Evolutionary conservation across 2,329 filamentous ascomycete genomes (phyloP).

Genomic region (Epichloe gansuensis): DNA sequence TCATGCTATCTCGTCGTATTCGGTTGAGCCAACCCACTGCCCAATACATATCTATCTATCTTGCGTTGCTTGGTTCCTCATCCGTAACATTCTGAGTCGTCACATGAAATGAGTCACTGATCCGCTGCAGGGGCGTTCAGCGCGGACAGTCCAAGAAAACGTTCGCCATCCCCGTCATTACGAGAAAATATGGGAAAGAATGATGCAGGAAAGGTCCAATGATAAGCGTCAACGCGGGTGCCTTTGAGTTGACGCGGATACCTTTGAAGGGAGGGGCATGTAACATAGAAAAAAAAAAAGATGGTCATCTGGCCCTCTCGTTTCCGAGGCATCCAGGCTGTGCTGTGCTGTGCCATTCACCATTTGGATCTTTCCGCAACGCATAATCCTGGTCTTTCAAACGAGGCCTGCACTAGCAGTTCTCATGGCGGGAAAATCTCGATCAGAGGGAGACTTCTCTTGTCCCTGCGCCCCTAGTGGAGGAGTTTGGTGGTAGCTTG

Average conservation of each 20-base stretch:
- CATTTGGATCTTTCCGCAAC: background rate
- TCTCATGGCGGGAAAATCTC: background rate
- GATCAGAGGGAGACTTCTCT: background rate
- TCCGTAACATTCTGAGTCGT: background rate
- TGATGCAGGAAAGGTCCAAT: background rate
- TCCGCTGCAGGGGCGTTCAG: background rate
- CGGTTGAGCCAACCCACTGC: background rate
- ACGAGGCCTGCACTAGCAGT: background rate
- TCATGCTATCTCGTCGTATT: background rate
- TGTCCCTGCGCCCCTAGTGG: background rate
- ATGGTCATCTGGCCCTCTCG: slow-evolving; percentile 1
- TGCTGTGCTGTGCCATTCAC: background rate
- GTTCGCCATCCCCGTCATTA: background rate
- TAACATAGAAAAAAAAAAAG: background rate
- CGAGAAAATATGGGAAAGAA: background rate
- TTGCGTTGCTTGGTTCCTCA: background rate
- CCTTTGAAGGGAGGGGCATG: background rate
- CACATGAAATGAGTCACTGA: background rate
- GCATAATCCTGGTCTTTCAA: background rate
- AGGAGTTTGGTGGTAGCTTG: background rate
- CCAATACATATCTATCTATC: background rate
- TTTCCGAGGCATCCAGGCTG: background rate
- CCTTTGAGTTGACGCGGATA: background rate
- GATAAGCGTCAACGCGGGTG: background rate
- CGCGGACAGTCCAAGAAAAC: background rate